Base-by-base conservation (phyloP, 2,329 filamentous ascomycete species). In the Stylonectria norvegica region DNA sequence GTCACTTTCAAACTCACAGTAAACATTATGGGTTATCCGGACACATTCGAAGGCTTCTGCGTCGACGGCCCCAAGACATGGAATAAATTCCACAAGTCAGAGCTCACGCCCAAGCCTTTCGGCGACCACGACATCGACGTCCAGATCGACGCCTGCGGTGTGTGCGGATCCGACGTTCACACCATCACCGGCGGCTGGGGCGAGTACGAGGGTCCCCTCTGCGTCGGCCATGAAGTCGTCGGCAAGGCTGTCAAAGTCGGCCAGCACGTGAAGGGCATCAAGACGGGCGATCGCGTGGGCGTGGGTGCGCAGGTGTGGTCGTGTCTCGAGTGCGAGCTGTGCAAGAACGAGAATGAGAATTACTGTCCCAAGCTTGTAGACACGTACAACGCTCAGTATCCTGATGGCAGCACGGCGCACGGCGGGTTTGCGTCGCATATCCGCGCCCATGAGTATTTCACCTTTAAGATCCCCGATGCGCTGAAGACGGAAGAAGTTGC, bases 101-200 rank as follows among this genome's bases (percentile, higher is more conserved):
- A 59, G 16, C 57, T 71, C 32, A 69, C 49, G 19, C 64, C 64
- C 11, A 67, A 67, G 52, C 56, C 60, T 1, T 67, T 66, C 20
- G 63, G 47, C 12, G 54, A 60, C 6, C 53, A 58, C 39, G 60
- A 62, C 36, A 45, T 88, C 51, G 85, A 89, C 57, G 77, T 89
- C 59, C 80, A 85, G 63, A 82, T 89, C 50, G 76, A 83, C 40
- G 79, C 76, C 45, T 86, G 83, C 58, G 81, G 82, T 56, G 68
- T 82, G 37, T 83, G 79, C 57, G 77, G 79, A 48, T 78, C 72
- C 38, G 78, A 83, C 50, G 68, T 82, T 11, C 78, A 81, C 62
- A 79, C 73, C 17, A 64, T 80, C 39, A 75, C 67, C 36, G 72
- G 74, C 41, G 75, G 76, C 44, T 80, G 76, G 77, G 75, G 76